These are phyloP conservation scores for Aristolochia fimbriata DNA, from an alignment of 164 flowering plant genomes.

Conservation along the genomic window DNA sequence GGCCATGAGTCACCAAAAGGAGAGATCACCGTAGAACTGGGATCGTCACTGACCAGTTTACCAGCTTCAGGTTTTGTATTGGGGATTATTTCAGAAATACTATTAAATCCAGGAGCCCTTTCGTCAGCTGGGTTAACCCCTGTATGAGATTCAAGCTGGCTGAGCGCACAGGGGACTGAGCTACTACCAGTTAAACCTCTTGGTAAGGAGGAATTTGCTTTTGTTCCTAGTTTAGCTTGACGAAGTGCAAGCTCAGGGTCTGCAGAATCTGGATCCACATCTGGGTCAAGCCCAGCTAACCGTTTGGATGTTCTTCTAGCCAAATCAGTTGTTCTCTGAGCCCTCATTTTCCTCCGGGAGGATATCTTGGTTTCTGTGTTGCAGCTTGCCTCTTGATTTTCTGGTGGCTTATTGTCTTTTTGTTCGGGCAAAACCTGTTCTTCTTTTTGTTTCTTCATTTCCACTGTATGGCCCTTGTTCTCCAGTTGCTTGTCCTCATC, in stretches of 20 bases:
- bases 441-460: neutral
- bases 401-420: too few relatives aligned
- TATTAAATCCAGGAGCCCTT: neutral
- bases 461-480: neutral
- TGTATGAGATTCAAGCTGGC: neutral
- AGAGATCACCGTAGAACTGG: conserved; percentile 10
- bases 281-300: conserved; percentile 34
- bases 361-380: too few relatives aligned
- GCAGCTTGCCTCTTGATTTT: too few relatives aligned
- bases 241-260: conserved; percentile 12
- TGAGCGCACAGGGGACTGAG: neutral
- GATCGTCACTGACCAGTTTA: conserved; percentile 9
- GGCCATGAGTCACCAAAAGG: conserved; percentile 28
- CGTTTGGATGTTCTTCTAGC: conserved; percentile 53
- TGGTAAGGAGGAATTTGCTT: neutral
- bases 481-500: neutral
- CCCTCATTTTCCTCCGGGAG: conserved; percentile 8
- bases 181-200: neutral
- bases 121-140: neutral
- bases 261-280: conserved; percentile 19
- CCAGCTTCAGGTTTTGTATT: neutral
- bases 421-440: too few relatives aligned
- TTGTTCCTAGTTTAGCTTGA: conserved; percentile 5
- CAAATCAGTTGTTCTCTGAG: conserved; percentile 12
- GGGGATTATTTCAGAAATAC: neutral